phyloP scores from a whole-genome alignment of 1,284 basidiomycete species.

The Kalmanozyma brasiliensis region DNA sequence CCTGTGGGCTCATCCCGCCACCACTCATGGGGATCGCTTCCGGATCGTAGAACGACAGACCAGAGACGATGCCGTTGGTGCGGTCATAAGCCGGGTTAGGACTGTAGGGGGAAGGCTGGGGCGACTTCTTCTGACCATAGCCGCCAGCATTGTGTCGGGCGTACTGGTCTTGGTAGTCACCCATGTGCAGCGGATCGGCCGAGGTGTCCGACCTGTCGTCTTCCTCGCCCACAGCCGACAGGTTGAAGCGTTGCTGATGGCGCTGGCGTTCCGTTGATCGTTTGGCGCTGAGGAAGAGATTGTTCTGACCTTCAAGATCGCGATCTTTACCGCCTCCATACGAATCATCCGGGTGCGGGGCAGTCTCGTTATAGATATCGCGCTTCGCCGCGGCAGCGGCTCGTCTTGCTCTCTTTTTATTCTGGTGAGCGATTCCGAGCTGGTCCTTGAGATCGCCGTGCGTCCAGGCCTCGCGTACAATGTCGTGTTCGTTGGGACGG shows the following conservation, averaged over 20 bases:
- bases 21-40: constrained; percentile 28
- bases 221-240: constrained; percentile 40
- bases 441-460: constrained; percentile 57
- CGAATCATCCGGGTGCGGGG: constrained; percentile 11
- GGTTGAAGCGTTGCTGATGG: constrained; percentile 19
- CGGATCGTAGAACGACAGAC: constrained; percentile 50
- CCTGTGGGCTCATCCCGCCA: neutral
- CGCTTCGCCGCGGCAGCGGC: constrained; percentile 11
- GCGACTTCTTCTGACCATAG: constrained; percentile 13
- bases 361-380: constrained; percentile 5
- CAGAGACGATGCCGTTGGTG: constrained; percentile 39
- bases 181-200: constrained; percentile 40
- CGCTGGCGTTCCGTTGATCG: constrained; percentile 29
- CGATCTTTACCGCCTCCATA: constrained; percentile 15
- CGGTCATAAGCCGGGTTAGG: constrained; percentile 24
- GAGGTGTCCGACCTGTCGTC: constrained; percentile 52
- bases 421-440: constrained; percentile 49
- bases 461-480: constrained; percentile 60
- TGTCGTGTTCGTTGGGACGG: constrained; percentile 57
- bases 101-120: constrained; percentile 13
- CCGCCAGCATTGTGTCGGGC: constrained; percentile 14
- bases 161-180: constrained; percentile 42
- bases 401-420: constrained; percentile 27
- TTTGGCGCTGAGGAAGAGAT: constrained; percentile 37
- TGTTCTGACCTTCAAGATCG: constrained; percentile 41